These are phyloP conservation scores for Paramecium octaurelia DNA, from an alignment of 73 alveolate species.

Conservation along the genomic window DNA sequence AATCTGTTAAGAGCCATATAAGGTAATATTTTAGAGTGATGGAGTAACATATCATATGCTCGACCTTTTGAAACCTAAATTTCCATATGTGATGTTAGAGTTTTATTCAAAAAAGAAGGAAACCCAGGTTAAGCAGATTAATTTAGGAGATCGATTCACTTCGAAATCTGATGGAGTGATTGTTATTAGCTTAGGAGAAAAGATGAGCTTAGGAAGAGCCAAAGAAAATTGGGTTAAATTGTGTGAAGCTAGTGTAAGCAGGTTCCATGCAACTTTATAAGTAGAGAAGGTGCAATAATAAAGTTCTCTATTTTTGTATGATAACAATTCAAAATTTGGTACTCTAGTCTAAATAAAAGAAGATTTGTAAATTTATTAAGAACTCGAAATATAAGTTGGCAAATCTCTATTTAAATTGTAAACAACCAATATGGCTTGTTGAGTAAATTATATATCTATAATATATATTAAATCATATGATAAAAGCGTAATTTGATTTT, in stretches of 20 bases:
- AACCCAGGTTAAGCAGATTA: not conserved
- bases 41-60: constrained; percentile 19
- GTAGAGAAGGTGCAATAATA: not conserved
- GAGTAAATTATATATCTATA: not conserved
- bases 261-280: constrained; percentile 31
- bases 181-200: not conserved
- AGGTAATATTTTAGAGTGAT: constrained; percentile 39
- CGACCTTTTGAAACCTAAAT: not conserved
- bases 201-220: constrained; percentile 15
- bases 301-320: not conserved
- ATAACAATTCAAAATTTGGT: constrained; percentile 28
- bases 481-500: not conserved
- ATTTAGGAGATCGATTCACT: constrained; percentile 6
- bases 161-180: constrained; percentile 4
- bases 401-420: constrained; percentile 5
- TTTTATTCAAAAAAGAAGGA: not conserved
- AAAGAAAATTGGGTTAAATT: not conserved
- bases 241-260: constrained; percentile 14
- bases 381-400: constrained; percentile 9
- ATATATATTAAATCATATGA: not conserved
- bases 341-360: not conserved
- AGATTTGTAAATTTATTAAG: not conserved
- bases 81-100: not conserved
- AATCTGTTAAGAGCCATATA: constrained; percentile 34
- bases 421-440: not conserved